Evolutionary conservation across 1,139 yeast species (phyloP), one percentile per base, ranked within the genome.

Genomic region (Pichia cactophila): DNA sequence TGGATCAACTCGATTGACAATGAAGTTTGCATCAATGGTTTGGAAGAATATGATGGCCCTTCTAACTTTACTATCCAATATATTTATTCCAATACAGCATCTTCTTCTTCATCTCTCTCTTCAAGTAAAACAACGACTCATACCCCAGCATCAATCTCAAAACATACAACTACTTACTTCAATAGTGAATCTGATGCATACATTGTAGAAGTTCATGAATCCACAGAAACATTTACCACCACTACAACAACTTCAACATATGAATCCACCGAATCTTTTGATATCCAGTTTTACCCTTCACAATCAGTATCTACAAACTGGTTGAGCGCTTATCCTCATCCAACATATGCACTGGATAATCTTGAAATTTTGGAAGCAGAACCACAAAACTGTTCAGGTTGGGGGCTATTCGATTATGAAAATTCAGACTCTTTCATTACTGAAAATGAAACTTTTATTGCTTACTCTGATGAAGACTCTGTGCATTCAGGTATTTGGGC

Each of bases 401-500:
- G 67, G 58, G 82, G 82, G 6, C 66, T 77, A 16, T 80, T 78
- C 59, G 68, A 80, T 58, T 64, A 68, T 35, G 53, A 65, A 12
- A 52, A 57, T 9, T 78, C 84, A 1, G 56, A 73, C 1, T 62
- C 81, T 12, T 80, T 69, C 61, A 58, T 63, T 36, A 59, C 68
- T 33, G 75, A 79, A 58, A 61, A 66, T 33, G 72, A 80, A 7
- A 65, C 59, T 45, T 75, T 74, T 57, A 60, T 57, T 45, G 81
- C 82, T 57, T 51, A 64, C 38, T 84, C 84, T 57, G 86, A 80
- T 39, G 90, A 83, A 60, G 64, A 63, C 9, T 70, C 83, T 37
- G 68, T 60, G 55, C 84, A 88, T 8, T 50, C 57, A 5, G 94
- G 92, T 43, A 60, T 67, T 51, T 83, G 83, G 83, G 86, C 81